Conservation (phyloP, 768 basidiomycete genomes). For the Boletus tomentosulus region DNA sequence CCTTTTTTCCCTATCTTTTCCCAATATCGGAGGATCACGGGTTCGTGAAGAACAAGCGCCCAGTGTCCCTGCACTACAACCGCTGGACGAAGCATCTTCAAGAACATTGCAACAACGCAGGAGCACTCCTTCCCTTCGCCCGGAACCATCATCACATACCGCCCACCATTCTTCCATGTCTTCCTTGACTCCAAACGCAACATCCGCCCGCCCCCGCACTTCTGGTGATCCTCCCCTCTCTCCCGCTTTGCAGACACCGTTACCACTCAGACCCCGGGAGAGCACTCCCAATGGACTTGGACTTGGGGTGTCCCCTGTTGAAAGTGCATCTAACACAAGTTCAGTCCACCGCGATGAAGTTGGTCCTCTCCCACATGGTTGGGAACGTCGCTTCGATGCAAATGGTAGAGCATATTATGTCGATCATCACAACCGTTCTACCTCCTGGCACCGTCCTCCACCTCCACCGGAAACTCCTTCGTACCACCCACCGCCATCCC, state of each 20-base stretch:
- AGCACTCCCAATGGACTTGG: conserved; percentile 9
- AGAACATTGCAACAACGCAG: conserved; percentile 12
- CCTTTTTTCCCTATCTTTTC: conserved; percentile 57
- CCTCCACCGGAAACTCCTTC: conserved; percentile 20
- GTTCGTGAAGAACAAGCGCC: conserved; percentile 15
- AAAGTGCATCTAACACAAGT: conserved; percentile 2
- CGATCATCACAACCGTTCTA: conserved; percentile 77
- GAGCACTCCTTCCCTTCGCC: conserved; percentile 23
- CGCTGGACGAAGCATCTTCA: conserved; percentile 10
- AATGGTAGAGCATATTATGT: conserved; percentile 74
- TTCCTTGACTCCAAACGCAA: conserved; percentile 10
- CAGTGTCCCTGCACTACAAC: conserved; percentile 13
- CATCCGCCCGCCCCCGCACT: conserved; percentile 13
- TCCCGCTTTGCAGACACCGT: conserved; percentile 7
- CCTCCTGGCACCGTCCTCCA: conserved; percentile 68
- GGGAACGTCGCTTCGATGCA: conserved; percentile 77
- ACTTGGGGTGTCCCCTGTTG: conserved; percentile 1
- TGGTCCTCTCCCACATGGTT: conserved; percentile 66
- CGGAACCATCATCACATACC: conserved; percentile 15
- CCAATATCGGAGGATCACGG: conserved; percentile 21
- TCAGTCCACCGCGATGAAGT: conserved; percentile 51
- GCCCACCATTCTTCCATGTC: conserved; percentile 18
- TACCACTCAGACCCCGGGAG: conserved; percentile 11
- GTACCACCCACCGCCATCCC: conserved; percentile 15
- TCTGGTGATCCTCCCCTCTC: conserved; percentile 13